These are phyloP conservation scores for Aspergillus sp. DNA, from an alignment of 2,329 filamentous ascomycete genomes.

Conservation along the genomic window DNA sequence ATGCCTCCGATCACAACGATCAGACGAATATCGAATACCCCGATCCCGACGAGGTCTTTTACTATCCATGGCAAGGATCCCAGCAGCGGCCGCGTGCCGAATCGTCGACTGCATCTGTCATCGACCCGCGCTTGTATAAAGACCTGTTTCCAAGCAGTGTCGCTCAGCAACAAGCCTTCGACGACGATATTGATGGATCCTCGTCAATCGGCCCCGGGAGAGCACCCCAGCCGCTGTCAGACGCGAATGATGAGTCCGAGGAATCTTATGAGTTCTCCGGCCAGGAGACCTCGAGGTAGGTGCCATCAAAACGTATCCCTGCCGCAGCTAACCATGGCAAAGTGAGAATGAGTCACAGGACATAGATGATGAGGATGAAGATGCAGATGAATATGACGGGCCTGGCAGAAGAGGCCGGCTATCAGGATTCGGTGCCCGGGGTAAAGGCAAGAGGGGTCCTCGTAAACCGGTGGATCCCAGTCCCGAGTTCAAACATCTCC, in stretches of 20 bases:
- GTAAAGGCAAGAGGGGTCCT: conserved; percentile 38
- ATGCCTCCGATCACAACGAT: conserved; percentile 4
- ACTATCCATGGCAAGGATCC: conserved; percentile 24
- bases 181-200: conserved; percentile 6
- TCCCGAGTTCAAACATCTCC: conserved; percentile 39
- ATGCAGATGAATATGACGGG: conserved; percentile 17
- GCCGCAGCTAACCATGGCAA: conserved; percentile 6
- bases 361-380: conserved; percentile 14
- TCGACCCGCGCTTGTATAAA: conserved; percentile 27
- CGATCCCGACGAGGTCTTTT: conserved; percentile 23
- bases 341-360: conserved; percentile 19
- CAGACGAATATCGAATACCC: conserved; percentile 19
- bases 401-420: conserved; percentile 21
- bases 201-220: conserved; percentile 1
- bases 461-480: conserved; percentile 39
- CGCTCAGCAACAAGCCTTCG: conserved; percentile 7
- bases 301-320: neutral
- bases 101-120: conserved; percentile 13
- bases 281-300: conserved; percentile 20
- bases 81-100: conserved; percentile 10
- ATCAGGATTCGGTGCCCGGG: conserved; percentile 31
- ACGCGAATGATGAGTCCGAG: conserved; percentile 14
- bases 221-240: conserved; percentile 1
- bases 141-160: conserved; percentile 11
- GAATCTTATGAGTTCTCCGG: conserved; percentile 16